Conservation (phyloP, 768 basidiomycete genomes). For the Pleurotus platypus region DNA sequence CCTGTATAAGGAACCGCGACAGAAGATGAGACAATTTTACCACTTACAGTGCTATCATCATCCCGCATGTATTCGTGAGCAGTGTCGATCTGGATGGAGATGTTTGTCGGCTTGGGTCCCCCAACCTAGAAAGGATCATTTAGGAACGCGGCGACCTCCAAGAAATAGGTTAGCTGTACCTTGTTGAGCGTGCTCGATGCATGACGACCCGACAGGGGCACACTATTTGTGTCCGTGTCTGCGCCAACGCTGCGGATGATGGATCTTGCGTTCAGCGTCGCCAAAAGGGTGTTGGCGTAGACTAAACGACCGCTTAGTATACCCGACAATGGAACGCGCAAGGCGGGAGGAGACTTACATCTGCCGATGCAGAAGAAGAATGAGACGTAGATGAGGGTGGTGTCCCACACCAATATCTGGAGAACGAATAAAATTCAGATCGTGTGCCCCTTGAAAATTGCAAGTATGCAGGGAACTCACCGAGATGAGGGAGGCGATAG, state of each 20-base stretch:
- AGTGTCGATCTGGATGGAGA: constrained; percentile 66
- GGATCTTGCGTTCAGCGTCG: constrained; percentile 52
- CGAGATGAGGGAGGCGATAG: constrained; percentile 50
- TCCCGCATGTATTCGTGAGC: constrained; percentile 49
- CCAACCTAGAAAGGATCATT: no score
- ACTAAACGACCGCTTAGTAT: constrained; percentile 28
- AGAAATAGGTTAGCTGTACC: no score
- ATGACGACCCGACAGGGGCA: constrained; percentile 33
- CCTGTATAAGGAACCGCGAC: no score
- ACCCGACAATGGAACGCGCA: not conserved
- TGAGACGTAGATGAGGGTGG: constrained; percentile 52
- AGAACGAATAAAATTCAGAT: not conserved
- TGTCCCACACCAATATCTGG: constrained; percentile 43
- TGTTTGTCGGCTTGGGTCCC: constrained; percentile 36
- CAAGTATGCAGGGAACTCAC: constrained; percentile 24
- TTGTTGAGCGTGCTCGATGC: not conserved
- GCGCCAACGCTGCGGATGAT: constrained; percentile 40
- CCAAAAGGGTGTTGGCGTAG: constrained; percentile 59
- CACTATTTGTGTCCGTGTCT: constrained; percentile 40
- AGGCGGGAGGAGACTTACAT: constrained; percentile 31
- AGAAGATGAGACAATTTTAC: no score
- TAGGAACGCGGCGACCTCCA: no score
- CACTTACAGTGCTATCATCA: constrained; percentile 1
- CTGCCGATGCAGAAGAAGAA: constrained; percentile 62
- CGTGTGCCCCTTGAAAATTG: not conserved